phyloP scores from a whole-genome alignment of 202 grass and related monocot genomes.

The Setaria viridis region DNA sequence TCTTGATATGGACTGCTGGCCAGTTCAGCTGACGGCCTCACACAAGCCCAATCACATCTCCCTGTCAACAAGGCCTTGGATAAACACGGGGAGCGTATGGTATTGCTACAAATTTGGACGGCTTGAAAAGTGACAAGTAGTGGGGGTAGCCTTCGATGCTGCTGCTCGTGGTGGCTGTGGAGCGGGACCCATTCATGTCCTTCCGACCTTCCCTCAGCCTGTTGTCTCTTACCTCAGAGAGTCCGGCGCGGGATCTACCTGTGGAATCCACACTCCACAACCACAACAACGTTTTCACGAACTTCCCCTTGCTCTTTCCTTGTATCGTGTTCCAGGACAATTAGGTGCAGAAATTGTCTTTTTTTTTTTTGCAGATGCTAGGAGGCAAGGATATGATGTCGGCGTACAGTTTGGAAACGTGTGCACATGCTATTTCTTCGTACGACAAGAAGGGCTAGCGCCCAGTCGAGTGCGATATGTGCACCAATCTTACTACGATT shows the following conservation, averaged over 20 bases:
- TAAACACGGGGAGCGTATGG: neutral
- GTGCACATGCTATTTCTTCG: neutral
- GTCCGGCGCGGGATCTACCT: conserved; percentile 41
- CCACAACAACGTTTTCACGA: neutral
- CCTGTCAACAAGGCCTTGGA: neutral
- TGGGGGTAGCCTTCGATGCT: neutral
- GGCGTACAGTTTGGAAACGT: neutral
- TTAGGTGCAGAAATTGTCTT: neutral
- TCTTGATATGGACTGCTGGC: neutral
- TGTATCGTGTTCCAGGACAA: neutral
- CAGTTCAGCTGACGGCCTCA: neutral
- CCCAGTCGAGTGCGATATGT: neutral
- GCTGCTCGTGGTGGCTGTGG: conserved; percentile 2
- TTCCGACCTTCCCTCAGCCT: neutral
- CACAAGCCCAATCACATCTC: neutral
- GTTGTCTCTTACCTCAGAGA: conserved; percentile 16
- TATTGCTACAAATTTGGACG: conserved; percentile 40
- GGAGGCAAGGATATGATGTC: too few species aligned
- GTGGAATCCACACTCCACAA: conserved; percentile 38
- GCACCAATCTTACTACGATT: neutral
- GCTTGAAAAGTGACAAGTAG: conserved; percentile 37
- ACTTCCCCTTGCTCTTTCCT: neutral
- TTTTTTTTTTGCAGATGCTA: too few species aligned
- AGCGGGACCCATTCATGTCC: conserved; percentile 13
- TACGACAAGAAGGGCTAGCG: neutral